These are phyloP conservation scores for Botryosphaeria dothidea DNA, from an alignment of 2,329 filamentous ascomycete genomes.

Conservation along the genomic window DNA sequence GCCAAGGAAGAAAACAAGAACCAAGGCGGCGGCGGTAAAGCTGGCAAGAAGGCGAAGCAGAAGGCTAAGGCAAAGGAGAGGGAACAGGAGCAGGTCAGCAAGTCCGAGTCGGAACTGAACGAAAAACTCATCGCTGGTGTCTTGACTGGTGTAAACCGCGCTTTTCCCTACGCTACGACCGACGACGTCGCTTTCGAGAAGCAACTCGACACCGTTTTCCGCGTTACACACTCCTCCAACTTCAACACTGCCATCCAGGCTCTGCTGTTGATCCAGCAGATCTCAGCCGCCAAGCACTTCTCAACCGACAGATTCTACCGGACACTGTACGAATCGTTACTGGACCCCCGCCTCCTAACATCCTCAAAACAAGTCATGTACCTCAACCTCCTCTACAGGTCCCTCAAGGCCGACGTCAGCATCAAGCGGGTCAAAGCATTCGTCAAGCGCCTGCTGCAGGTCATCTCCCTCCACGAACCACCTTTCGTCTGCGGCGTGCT, in stretches of 20 bases:
- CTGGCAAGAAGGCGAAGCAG: conserved; percentile 54
- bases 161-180: conserved; percentile 85
- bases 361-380: conserved; percentile 97
- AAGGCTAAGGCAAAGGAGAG: conserved; percentile 46
- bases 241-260: conserved; percentile 99
- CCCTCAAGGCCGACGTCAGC: conserved; percentile 87
- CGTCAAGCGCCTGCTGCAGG: conserved; percentile 86
- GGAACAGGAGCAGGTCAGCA: conserved; percentile 43
- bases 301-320: conserved; percentile 91
- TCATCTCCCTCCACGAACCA: conserved; percentile 84
- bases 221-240: conserved; percentile 94
- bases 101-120: conserved; percentile 64
- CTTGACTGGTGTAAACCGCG: conserved; percentile 91
- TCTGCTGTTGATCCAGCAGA: conserved; percentile 89
- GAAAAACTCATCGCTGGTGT: conserved; percentile 93
- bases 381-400: conserved; percentile 84
- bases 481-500: conserved; percentile 92
- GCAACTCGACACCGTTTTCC: conserved; percentile 92
- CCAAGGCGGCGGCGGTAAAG: conserved; percentile 57
- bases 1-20: conserved; percentile 43
- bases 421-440: conserved; percentile 93
- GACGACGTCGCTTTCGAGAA: conserved; percentile 78
- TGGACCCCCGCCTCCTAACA: conserved; percentile 83
- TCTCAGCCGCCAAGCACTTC: conserved; percentile 77
- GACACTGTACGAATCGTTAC: conserved; percentile 89